Evolutionary conservation across 345 rosid genomes (phyloP).

Genomic region (Salix brachista): DNA sequence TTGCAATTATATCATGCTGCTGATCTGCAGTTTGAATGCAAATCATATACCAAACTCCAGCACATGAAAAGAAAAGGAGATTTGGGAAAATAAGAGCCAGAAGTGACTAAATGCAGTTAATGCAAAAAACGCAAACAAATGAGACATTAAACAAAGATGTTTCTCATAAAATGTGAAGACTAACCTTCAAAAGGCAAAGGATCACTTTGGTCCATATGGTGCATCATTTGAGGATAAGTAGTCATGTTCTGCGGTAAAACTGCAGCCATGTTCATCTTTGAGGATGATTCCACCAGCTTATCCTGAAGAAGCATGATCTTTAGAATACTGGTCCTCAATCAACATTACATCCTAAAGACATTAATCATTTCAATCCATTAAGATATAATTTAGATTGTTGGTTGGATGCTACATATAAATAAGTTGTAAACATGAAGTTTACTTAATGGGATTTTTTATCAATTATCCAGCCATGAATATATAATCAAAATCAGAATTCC

Average conservation of each 20-base stretch:
- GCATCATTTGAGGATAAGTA: conserved; percentile 46
- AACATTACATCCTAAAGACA: conserved; percentile 38
- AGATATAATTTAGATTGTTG: conserved; percentile 12
- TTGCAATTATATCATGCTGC: background rate
- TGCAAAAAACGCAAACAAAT: background rate
- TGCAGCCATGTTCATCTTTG: conserved; percentile 45
- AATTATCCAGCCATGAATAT: background rate
- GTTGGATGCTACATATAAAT: conserved; percentile 1
- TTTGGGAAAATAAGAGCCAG: background rate
- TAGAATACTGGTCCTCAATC: conserved; percentile 45
- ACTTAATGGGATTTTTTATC: background rate
- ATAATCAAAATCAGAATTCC: background rate
- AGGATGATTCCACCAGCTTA: conserved; percentile 56
- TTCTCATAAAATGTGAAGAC: background rate
- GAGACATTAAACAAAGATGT: background rate
- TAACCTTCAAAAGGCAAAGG: conserved; percentile 53
- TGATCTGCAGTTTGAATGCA: background rate
- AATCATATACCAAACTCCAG: background rate
- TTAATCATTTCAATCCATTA: conserved; percentile 32
- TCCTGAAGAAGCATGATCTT: conserved; percentile 59
- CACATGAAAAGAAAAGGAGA: background rate
- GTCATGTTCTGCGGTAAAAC: conserved; percentile 45
- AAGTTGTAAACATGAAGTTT: background rate
- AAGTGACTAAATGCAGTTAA: background rate
- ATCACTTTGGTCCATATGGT: conserved; percentile 39